These are phyloP conservation scores for Vaucheria bursata DNA, from an alignment of 352 stramenopile genomes.

Conservation along the genomic window DNA sequence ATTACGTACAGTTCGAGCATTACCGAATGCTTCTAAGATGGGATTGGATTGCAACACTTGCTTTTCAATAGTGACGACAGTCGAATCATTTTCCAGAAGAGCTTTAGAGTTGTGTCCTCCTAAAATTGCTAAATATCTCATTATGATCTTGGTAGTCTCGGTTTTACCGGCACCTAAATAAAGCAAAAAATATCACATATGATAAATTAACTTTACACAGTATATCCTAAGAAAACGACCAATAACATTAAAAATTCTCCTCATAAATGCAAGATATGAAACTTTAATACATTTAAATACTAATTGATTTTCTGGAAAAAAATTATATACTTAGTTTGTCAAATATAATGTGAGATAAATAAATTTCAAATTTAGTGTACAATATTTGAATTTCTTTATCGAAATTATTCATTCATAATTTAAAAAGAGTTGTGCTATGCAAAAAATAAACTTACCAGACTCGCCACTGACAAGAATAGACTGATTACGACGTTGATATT, in stretches of 20 bases:
- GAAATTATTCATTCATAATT: not conserved
- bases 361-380: not conserved
- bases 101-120: constrained; percentile 41
- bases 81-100: constrained; percentile 30
- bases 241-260: not conserved
- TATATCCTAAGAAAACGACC: not conserved
- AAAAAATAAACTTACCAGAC: constrained; percentile 43
- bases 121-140: constrained; percentile 63
- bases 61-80: constrained; percentile 44
- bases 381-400: not conserved
- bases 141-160: constrained; percentile 90
- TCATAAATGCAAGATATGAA: not conserved
- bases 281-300: not conserved
- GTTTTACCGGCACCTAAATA: constrained; percentile 75
- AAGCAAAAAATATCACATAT: not conserved
- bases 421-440: not conserved
- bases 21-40: constrained; percentile 92
- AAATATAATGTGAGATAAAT: not conserved
- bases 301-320: not conserved
- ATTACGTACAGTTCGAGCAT: constrained; percentile 89
- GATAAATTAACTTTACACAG: not conserved
- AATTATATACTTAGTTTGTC: not conserved
- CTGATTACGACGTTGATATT: constrained; percentile 51
- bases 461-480: constrained; percentile 73
- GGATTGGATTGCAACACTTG: constrained; percentile 77